phyloP scores from a whole-genome alignment of 805 yeast genomes.

The Saturnispora mendoncae region DNA sequence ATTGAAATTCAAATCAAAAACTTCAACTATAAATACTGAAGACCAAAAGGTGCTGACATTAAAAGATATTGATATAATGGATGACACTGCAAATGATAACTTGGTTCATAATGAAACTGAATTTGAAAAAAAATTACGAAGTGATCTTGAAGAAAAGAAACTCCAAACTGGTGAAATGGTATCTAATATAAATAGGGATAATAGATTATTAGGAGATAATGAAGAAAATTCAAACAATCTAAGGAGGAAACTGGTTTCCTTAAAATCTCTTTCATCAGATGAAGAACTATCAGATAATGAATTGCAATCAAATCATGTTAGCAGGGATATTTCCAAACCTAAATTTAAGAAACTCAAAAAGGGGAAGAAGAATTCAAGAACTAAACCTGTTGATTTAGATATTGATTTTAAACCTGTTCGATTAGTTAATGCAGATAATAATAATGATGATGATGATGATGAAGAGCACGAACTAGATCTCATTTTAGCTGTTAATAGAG shows the following conservation, averaged over 20 bases:
- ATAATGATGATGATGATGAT: slow-evolving; percentile 22
- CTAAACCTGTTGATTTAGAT: slow-evolving; percentile 11
- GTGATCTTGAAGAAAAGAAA: slow-evolving; percentile 13
- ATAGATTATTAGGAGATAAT: slow-evolving; percentile 17
- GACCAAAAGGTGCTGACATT: slow-evolving; percentile 44
- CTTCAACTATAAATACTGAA: not conserved
- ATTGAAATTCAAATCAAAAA: not conserved
- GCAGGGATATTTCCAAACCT: slow-evolving; percentile 12
- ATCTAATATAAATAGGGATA: slow-evolving; percentile 19
- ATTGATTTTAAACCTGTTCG: slow-evolving; percentile 22
- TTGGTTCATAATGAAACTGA: slow-evolving; percentile 31
- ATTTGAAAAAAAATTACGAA: slow-evolving; percentile 16
- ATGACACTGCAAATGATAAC: slow-evolving; percentile 29
- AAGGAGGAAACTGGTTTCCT: slow-evolving; percentile 14
- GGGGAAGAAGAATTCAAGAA: slow-evolving; percentile 12
- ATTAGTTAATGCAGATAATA: slow-evolving; percentile 22
- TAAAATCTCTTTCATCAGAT: slow-evolving; percentile 13
- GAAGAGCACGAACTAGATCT: slow-evolving; percentile 17
- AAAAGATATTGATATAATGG: slow-evolving; percentile 32
- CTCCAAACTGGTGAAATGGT: slow-evolving; percentile 28
- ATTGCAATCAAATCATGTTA: not conserved
- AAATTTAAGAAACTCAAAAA: slow-evolving; percentile 22
- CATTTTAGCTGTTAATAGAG: slow-evolving; percentile 25
- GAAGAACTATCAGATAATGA: slow-evolving; percentile 11
- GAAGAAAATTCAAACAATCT: slow-evolving; percentile 1